phyloP scores from a whole-genome alignment of 2,329 filamentous ascomycete species.

The Thielaviopsis musarum region DNA sequence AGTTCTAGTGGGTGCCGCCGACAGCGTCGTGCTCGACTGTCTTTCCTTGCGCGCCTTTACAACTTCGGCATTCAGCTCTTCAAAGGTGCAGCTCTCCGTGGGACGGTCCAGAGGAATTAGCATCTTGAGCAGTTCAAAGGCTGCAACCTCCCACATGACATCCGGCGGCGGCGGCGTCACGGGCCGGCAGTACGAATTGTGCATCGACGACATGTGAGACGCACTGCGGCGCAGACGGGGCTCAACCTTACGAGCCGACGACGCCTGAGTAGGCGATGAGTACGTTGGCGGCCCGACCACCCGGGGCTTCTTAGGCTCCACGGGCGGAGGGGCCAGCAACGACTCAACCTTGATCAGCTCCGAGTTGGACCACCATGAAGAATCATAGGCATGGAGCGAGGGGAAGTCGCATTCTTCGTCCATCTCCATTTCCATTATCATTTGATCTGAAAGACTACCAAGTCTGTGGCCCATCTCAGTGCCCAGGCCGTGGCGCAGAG shows the following conservation, averaged over 20 bases:
- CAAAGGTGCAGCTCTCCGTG: conserved; percentile 56
- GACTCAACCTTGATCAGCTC: conserved; percentile 55
- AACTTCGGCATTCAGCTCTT: conserved; percentile 61
- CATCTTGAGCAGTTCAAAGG: conserved; percentile 64
- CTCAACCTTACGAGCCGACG: conserved; percentile 60
- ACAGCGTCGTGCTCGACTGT: conserved; percentile 29
- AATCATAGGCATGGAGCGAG: conserved; percentile 36
- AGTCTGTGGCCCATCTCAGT: conserved; percentile 41
- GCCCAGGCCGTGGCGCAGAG: conserved; percentile 28
- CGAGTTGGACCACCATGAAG: conserved; percentile 51
- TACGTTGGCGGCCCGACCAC: conserved; percentile 48
- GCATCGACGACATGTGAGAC: conserved; percentile 23
- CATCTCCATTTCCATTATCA: neutral
- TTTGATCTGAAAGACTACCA: conserved; percentile 16
- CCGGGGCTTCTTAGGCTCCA: conserved; percentile 36
- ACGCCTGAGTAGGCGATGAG: conserved; percentile 76
- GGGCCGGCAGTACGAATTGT: conserved; percentile 25
- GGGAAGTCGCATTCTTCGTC: conserved; percentile 15
- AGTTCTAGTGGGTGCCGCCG: conserved; percentile 34
- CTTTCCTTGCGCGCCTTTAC: conserved; percentile 47
- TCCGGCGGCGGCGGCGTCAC: conserved; percentile 59
- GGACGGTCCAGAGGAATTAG: conserved; percentile 63
- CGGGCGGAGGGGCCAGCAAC: conserved; percentile 32
- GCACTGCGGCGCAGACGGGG: conserved; percentile 48
- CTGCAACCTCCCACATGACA: conserved; percentile 72